These are phyloP conservation scores for Calonectria leucothoes DNA, from an alignment of 2,329 filamentous ascomycete genomes.

Conservation along the genomic window DNA sequence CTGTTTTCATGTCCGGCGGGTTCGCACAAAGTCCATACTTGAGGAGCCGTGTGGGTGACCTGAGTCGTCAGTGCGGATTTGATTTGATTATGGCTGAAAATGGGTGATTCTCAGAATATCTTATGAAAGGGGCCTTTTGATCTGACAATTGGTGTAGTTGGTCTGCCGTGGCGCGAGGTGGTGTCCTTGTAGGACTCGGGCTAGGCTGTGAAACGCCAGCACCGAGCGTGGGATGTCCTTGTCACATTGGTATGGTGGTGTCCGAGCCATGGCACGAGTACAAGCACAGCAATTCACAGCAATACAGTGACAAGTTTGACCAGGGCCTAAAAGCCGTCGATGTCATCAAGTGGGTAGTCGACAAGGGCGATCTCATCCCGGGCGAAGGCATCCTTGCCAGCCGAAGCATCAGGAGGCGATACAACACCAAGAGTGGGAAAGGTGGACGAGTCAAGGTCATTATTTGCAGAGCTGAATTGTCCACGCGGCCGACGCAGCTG, in stretches of 20 bases:
- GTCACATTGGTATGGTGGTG: background rate
- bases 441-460: background rate
- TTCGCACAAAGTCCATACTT: background rate
- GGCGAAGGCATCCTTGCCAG: background rate
- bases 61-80: background rate
- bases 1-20: background rate
- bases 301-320: background rate
- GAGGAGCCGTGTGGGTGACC: background rate
- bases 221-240: background rate
- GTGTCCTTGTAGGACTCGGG: slow-evolving; percentile 6
- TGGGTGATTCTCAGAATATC: background rate
- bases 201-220: background rate
- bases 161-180: slow-evolving; percentile 11
- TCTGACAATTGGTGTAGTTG: background rate
- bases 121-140: background rate
- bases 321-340: background rate
- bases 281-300: background rate
- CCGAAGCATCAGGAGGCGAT: background rate
- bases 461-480: background rate
- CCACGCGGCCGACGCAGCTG: background rate
- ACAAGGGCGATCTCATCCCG: background rate
- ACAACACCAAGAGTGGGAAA: background rate
- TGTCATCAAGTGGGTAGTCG: background rate
- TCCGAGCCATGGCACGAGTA: background rate
- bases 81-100: background rate